Evolutionary conservation across 179 eudicot genomes (phyloP).

Genomic region (Amaranthus tricolor): DNA sequence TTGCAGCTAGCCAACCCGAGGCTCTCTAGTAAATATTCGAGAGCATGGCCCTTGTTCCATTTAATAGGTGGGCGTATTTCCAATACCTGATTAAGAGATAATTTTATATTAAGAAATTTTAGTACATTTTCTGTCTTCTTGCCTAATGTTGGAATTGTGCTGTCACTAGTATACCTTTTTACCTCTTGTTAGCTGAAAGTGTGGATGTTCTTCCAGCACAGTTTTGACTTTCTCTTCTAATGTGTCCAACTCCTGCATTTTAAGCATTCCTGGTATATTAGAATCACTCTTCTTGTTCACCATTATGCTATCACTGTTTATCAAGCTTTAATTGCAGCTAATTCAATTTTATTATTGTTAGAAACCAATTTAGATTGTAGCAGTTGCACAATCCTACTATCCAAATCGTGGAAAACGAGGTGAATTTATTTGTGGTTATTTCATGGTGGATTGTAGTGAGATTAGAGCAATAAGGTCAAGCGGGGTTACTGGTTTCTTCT

Average conservation of each 20-base stretch:
- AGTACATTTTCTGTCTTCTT: background rate
- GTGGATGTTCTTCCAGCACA: slow-evolving; percentile 42
- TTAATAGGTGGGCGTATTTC: slow-evolving; percentile 73
- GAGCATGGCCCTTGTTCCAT: slow-evolving; percentile 87
- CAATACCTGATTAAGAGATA: slow-evolving; percentile 35
- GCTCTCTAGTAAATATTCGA: slow-evolving; percentile 61
- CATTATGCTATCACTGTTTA: background rate
- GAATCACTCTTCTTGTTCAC: background rate
- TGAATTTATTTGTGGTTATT: background rate
- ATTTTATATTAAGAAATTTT: background rate
- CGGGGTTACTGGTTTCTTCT: too few relatives aligned
- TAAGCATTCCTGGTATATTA: background rate
- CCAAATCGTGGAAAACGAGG: background rate
- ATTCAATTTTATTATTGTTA: background rate
- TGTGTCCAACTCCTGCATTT: slow-evolving; percentile 46
- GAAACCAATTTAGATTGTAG: background rate
- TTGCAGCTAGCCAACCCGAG: slow-evolving; percentile 43
- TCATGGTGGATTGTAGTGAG: background rate
- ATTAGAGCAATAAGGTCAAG: background rate
- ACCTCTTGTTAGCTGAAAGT: slow-evolving; percentile 62
- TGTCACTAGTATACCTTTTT: slow-evolving; percentile 36
- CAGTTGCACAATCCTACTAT: background rate
- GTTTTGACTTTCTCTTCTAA: slow-evolving; percentile 47
- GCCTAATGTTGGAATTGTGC: background rate
- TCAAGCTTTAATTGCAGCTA: slow-evolving; percentile 2